Evolutionary conservation across 2,329 filamentous ascomycete species (phyloP).

Genomic region (Aspergillus jensenii): DNA sequence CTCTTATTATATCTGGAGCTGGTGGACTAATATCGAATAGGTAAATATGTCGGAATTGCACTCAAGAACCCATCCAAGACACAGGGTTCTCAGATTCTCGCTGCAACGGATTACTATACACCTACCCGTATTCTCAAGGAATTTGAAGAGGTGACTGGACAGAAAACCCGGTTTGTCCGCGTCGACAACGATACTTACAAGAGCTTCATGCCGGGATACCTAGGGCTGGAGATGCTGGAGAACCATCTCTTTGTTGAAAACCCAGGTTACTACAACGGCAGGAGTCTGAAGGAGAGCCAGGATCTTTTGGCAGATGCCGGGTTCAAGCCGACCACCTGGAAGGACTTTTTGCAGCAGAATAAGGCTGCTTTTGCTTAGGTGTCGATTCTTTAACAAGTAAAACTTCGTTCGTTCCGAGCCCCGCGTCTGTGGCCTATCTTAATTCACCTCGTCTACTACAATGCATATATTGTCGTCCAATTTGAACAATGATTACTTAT

Average conservation of each 20-base stretch:
- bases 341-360: conserved; percentile 7
- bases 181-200: conserved; percentile 27
- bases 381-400: no score
- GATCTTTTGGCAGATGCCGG: conserved; percentile 1
- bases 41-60: conserved; percentile 29
- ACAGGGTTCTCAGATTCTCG: conserved; percentile 47
- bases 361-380: neutral
- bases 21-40: neutral
- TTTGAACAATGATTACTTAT: no score
- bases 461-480: no score
- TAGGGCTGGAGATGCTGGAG: conserved; percentile 51
- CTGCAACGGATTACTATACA: conserved; percentile 42
- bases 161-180: conserved; percentile 29
- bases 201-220: conserved; percentile 17
- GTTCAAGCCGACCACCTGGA: conserved; percentile 10
- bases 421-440: no score
- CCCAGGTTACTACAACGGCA: conserved; percentile 49
- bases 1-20: no score
- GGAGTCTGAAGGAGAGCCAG: conserved; percentile 1
- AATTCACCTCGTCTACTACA: no score
- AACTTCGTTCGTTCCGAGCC: no score
- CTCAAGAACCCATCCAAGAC: conserved; percentile 44
- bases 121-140: conserved; percentile 40
- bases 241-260: conserved; percentile 54
- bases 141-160: conserved; percentile 43